Conservation (phyloP, 2,329 filamentous ascomycete species). For the Aphanoascus verrucosus region DNA sequence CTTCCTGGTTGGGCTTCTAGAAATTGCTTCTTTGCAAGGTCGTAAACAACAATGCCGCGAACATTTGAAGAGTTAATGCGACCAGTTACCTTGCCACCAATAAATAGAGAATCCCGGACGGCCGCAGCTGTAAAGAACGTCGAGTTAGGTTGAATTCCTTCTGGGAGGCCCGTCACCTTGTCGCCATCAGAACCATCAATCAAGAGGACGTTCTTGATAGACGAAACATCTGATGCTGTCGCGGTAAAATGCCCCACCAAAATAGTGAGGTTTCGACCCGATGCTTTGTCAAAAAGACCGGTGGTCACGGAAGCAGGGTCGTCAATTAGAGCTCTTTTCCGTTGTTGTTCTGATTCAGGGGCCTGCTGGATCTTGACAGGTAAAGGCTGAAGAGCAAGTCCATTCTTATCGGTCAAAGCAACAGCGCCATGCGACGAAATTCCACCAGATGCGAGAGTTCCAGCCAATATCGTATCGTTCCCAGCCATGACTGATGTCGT, state of each 20-base stretch:
- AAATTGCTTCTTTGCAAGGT: slow-evolving; percentile 56
- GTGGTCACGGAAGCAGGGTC: slow-evolving; percentile 27
- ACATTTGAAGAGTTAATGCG: slow-evolving; percentile 52
- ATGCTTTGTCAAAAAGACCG: slow-evolving; percentile 16
- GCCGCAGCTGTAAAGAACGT: slow-evolving; percentile 63
- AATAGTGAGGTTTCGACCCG: slow-evolving; percentile 61
- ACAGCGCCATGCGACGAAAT: slow-evolving; percentile 62
- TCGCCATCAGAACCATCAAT: slow-evolving; percentile 64
- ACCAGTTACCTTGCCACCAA: slow-evolving; percentile 70
- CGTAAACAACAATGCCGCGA: slow-evolving; percentile 68
- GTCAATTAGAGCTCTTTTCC: slow-evolving; percentile 21
- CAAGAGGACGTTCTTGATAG: slow-evolving; percentile 68
- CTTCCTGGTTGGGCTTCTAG: slow-evolving; percentile 60
- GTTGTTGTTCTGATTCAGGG: slow-evolving; percentile 19
- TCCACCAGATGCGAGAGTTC: slow-evolving; percentile 68
- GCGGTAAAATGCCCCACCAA: slow-evolving; percentile 79
- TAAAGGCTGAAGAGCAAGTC: slow-evolving; percentile 32
- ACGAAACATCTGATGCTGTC: slow-evolving; percentile 55
- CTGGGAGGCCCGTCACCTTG: slow-evolving; percentile 53
- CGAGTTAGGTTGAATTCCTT: slow-evolving; percentile 57
- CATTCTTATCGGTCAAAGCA: slow-evolving; percentile 42
- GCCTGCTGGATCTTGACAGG: slow-evolving; percentile 41
- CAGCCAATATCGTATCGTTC: slow-evolving; percentile 59
- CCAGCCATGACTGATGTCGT: slow-evolving; percentile 55
- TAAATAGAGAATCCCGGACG: slow-evolving; percentile 59